Evolutionary conservation across 768 basidiomycete species (phyloP).

Genomic region (Zangia roseola): DNA sequence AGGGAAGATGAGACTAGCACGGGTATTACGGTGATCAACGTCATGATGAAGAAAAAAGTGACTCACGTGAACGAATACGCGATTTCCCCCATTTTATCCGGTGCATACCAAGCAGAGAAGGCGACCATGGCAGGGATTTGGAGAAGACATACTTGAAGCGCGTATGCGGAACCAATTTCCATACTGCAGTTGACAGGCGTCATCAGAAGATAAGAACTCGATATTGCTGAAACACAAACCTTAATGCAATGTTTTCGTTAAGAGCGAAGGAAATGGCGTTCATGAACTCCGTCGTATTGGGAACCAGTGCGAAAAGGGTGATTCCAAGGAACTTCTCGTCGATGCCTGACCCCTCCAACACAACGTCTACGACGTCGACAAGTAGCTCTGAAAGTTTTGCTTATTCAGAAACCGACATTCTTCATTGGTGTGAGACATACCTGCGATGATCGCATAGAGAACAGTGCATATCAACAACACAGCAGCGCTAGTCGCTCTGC

Average conservation of each 20-base stretch:
- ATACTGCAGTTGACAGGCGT: constrained; percentile 54
- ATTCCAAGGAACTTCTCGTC: constrained; percentile 98
- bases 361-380: constrained; percentile 92
- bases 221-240: constrained; percentile 46
- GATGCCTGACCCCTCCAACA: constrained; percentile 86
- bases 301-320: constrained; percentile 94
- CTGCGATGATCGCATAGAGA: constrained; percentile 93
- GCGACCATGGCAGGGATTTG: constrained; percentile 99
- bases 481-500: constrained; percentile 82
- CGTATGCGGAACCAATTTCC: constrained; percentile 99
- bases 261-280: constrained; percentile 98
- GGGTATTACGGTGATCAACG: constrained; percentile 3
- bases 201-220: background rate
- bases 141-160: constrained; percentile 94
- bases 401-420: constrained; percentile 1
- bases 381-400: constrained; percentile 66
- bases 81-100: constrained; percentile 79
- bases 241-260: constrained; percentile 94
- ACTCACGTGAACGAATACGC: constrained; percentile 93
- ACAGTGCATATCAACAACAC: constrained; percentile 89
- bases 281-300: constrained; percentile 99
- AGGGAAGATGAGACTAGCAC: constrained; percentile 86
- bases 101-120: constrained; percentile 94
- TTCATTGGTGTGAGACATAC: constrained; percentile 43
- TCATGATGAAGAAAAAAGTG: background rate